Percentiles rank a stretch among this genome's conserved stretches.
Conservation (phyloP, 2,329 filamentous ascomycete species). For the Remersonia thermophila region DNA sequence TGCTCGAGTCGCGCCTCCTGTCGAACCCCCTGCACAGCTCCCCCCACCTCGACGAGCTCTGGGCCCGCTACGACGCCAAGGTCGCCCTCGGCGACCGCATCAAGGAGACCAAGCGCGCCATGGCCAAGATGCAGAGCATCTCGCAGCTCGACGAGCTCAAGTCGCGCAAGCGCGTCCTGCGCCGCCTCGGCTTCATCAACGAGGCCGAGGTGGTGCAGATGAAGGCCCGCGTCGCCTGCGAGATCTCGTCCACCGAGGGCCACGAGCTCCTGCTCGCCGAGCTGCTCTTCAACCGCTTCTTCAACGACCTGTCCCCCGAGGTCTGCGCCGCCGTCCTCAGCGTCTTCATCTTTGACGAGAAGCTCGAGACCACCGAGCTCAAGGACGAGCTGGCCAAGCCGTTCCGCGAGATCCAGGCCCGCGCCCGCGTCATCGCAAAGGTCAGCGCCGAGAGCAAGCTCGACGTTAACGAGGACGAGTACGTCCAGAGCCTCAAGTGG, state of each 20-base stretch:
- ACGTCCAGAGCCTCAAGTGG: slow-evolving; percentile 78
- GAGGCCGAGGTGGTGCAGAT: slow-evolving; percentile 91
- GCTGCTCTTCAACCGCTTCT: slow-evolving; percentile 91
- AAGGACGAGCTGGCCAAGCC: slow-evolving; percentile 80
- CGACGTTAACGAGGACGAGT: slow-evolving; percentile 88
- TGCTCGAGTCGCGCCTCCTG: slow-evolving; percentile 79
- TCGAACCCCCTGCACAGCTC: slow-evolving; percentile 88
- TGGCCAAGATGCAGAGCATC: slow-evolving; percentile 71
- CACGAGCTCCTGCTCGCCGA: slow-evolving; percentile 91
- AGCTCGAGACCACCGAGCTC: slow-evolving; percentile 64
- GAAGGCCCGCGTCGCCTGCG: slow-evolving; percentile 93
- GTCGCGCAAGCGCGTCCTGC: slow-evolving; percentile 85
- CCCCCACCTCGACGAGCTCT: slow-evolving; percentile 69
- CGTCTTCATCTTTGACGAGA: slow-evolving; percentile 97
- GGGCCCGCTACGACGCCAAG: slow-evolving; percentile 78
- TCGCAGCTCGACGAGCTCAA: slow-evolving; percentile 94
- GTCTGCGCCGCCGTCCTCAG: slow-evolving; percentile 76
- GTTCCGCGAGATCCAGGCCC: slow-evolving; percentile 72
- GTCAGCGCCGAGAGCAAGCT: slow-evolving; percentile 92
- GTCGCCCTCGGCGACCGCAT: slow-evolving; percentile 64
- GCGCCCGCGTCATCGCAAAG: slow-evolving; percentile 82
- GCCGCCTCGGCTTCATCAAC: slow-evolving; percentile 89
- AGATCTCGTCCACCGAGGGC: slow-evolving; percentile 82
- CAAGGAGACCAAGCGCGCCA: slow-evolving; percentile 79
- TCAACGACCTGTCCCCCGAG: slow-evolving; percentile 88